These are phyloP conservation scores for Digitaria exilis DNA, from an alignment of 202 grass and related monocot species.

Conservation along the genomic window DNA sequence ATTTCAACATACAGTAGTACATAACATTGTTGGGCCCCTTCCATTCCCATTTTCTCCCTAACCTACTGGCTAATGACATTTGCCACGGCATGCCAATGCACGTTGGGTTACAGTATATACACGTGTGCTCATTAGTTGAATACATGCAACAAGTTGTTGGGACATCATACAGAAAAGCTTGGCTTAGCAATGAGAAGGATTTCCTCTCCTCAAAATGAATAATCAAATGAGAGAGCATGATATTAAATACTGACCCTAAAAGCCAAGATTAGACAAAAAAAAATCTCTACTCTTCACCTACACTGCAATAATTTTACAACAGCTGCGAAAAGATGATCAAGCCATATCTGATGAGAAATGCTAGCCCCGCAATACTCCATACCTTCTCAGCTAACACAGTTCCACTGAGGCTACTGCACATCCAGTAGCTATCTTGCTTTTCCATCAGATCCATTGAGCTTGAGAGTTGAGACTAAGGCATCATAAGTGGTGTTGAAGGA, in stretches of 20 bases:
- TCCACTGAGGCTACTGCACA: constrained; percentile 20
- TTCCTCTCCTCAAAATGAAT: constrained; percentile 63
- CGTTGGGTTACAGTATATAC: constrained; percentile 52
- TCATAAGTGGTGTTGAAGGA: constrained; percentile 22
- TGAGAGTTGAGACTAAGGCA: neutral
- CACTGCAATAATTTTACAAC: constrained; percentile 57
- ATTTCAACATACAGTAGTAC: constrained; percentile 39
- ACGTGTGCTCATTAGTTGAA: constrained; percentile 41
- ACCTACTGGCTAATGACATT: constrained; percentile 44
- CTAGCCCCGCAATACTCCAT: constrained; percentile 17
- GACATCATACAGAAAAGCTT: constrained; percentile 53
- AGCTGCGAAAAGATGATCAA: constrained; percentile 39
- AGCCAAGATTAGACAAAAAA: constrained; percentile 54
- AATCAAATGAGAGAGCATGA: constrained; percentile 61
- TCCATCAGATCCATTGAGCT: constrained; percentile 42
- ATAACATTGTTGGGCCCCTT: constrained; percentile 25
- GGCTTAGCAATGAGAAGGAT: constrained; percentile 56
- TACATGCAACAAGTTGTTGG: constrained; percentile 51
- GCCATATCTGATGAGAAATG: constrained; percentile 32
- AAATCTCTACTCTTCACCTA: constrained; percentile 54
- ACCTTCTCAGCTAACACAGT: constrained; percentile 9
- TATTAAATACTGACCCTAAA: constrained; percentile 57
- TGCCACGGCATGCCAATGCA: constrained; percentile 36
- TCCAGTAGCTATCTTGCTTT: constrained; percentile 17
- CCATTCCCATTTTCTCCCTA: constrained; percentile 38